phyloP scores from a whole-genome alignment of 352 stramenopile genomes.

The Globisporangium spiculum region DNA sequence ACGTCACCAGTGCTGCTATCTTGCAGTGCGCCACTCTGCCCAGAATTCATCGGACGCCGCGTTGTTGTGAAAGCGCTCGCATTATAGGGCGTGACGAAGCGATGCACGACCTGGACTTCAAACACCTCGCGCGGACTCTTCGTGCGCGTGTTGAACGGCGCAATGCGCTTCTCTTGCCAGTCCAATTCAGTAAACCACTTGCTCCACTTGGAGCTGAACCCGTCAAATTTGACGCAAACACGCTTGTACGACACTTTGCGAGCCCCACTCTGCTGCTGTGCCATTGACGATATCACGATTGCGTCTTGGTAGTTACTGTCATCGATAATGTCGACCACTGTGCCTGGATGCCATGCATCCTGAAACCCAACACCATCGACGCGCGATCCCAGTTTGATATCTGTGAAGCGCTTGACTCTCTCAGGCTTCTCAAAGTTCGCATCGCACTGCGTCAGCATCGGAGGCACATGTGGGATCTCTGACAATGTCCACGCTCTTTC shows the following conservation, averaged over 20 bases:
- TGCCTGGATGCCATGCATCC: conserved; percentile 61
- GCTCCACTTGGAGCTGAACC: conserved; percentile 67
- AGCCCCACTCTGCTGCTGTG: neutral
- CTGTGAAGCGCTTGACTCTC: conserved; percentile 28
- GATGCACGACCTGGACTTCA: conserved; percentile 77
- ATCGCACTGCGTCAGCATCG: conserved; percentile 18
- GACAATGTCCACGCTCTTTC: conserved; percentile 66
- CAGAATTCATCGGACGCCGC: neutral
- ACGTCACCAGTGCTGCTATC: neutral
- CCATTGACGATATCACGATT: neutral
- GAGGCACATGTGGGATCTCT: conserved; percentile 49
- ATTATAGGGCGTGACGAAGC: conserved; percentile 27
- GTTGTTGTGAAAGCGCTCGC: neutral
- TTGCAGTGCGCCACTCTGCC: neutral
- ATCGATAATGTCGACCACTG: conserved; percentile 45
- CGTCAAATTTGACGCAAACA: conserved; percentile 70
- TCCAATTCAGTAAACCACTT: conserved; percentile 64
- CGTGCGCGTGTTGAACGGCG: conserved; percentile 38
- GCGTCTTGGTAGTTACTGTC: conserved; percentile 2
- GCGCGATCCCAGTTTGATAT: conserved; percentile 53
- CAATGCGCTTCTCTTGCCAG: conserved; percentile 52
- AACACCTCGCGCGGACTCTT: conserved; percentile 57
- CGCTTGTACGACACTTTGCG: conserved; percentile 13
- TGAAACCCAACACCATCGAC: conserved; percentile 52
- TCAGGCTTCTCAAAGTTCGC: conserved; percentile 11